phyloP scores from a whole-genome alignment of 2,329 filamentous ascomycete species.

The Xylariaceae sp. region DNA sequence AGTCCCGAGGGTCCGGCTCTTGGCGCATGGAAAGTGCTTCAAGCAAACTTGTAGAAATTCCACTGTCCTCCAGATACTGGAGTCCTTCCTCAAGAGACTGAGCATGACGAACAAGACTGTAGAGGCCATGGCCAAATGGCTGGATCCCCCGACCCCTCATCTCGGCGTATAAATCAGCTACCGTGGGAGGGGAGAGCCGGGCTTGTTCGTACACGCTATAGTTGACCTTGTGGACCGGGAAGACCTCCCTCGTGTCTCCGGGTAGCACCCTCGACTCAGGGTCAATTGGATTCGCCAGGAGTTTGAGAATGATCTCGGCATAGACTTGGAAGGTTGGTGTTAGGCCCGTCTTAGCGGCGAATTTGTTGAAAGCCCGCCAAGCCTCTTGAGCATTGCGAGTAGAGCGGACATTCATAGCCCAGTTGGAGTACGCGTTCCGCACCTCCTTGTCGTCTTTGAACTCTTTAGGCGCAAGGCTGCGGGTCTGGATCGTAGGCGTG shows the following conservation, averaged over 20 bases:
- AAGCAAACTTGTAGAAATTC: too few species aligned
- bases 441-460: slow-evolving; percentile 26
- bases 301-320: slow-evolving; percentile 55
- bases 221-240: slow-evolving; percentile 51
- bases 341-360: slow-evolving; percentile 13
- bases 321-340: slow-evolving; percentile 46
- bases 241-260: slow-evolving; percentile 54
- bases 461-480: slow-evolving; percentile 33
- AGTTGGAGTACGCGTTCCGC: slow-evolving; percentile 36
- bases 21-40: too few species aligned
- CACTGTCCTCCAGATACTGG: slow-evolving; percentile 45
- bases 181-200: slow-evolving; percentile 54
- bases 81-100: slow-evolving; percentile 41
- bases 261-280: slow-evolving; percentile 38
- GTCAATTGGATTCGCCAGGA: slow-evolving; percentile 35
- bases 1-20: slow-evolving; percentile 17
- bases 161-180: slow-evolving; percentile 51
- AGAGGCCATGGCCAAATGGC: slow-evolving; percentile 46
- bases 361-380: slow-evolving; percentile 38
- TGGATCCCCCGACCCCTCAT: slow-evolving; percentile 49
- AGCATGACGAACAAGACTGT: slow-evolving; percentile 51
- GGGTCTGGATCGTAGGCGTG: slow-evolving; percentile 51
- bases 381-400: slow-evolving; percentile 58
- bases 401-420: slow-evolving; percentile 52
- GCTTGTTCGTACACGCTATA: slow-evolving; percentile 61